phyloP scores from a whole-genome alignment of 2,329 filamentous ascomycete species.

The Periglandula ipomoeae region DNA sequence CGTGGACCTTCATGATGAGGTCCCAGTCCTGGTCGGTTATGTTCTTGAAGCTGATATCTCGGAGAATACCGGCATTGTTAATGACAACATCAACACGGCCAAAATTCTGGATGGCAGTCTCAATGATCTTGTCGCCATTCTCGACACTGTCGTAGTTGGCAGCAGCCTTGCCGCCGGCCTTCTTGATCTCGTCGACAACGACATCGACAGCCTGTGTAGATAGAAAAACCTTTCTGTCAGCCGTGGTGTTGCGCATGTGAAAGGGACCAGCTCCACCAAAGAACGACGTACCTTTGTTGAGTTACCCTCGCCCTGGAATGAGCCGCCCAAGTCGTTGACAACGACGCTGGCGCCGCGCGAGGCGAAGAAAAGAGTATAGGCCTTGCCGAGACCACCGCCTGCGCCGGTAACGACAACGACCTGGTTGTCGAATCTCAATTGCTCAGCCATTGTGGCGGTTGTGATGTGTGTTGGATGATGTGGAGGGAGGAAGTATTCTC shows the following conservation, averaged over 20 bases:
- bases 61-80: constrained; percentile 95
- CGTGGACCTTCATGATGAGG: constrained; percentile 83
- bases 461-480: constrained; percentile 10
- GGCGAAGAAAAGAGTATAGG: constrained; percentile 83
- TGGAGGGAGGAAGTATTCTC: background rate
- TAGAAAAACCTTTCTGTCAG: background rate
- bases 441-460: constrained; percentile 44
- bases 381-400: constrained; percentile 69
- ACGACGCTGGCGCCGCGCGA: constrained; percentile 89
- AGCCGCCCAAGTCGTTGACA: constrained; percentile 90
- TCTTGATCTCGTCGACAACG: constrained; percentile 74
- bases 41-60: constrained; percentile 97
- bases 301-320: constrained; percentile 85
- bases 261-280: background rate
- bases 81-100: constrained; percentile 90
- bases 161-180: constrained; percentile 86
- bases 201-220: constrained; percentile 62
- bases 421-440: constrained; percentile 76
- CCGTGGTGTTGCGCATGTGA: background rate
- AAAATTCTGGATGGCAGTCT: constrained; percentile 70
- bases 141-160: constrained; percentile 97
- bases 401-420: constrained; percentile 77
- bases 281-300: constrained; percentile 61
- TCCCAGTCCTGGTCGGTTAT: constrained; percentile 98
- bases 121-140: constrained; percentile 88